Conservation (phyloP, 305 asterid genomes). For the Fraxinus baroniana region DNA sequence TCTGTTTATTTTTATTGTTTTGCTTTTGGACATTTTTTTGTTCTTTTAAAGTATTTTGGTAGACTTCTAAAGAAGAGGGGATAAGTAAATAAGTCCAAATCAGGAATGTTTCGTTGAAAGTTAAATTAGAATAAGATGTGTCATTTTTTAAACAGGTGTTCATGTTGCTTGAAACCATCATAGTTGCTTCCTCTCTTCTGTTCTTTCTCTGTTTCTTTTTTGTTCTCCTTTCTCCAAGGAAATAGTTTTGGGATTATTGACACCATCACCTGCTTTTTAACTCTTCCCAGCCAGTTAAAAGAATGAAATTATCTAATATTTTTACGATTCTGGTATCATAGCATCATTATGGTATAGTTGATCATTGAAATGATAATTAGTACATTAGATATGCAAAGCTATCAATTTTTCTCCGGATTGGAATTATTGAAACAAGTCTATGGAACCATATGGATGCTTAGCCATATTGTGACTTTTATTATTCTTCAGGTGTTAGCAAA, state of each 20-base stretch:
- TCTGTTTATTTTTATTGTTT: neutral
- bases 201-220: neutral
- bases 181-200: constrained; percentile 5
- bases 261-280: neutral
- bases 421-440: neutral
- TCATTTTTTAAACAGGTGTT: constrained; percentile 11
- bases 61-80: neutral
- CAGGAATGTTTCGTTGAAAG: neutral
- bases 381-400: neutral
- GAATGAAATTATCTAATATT: neutral
- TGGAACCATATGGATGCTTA: neutral
- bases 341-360: neutral
- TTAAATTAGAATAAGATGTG: neutral
- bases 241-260: constrained; percentile 1
- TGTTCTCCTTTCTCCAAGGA: constrained; percentile 4
- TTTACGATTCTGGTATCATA: neutral
- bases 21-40: neutral
- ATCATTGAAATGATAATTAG: neutral
- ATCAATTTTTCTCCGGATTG: neutral
- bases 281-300: neutral
- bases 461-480: neutral
- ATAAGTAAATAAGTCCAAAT: constrained; percentile 14
- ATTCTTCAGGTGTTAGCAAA: neutral
- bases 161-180: constrained; percentile 4
- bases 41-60: constrained; percentile 10